Conservation (phyloP, 2,329 filamentous ascomycete genomes). For the Dryadomyces quercivorus region DNA sequence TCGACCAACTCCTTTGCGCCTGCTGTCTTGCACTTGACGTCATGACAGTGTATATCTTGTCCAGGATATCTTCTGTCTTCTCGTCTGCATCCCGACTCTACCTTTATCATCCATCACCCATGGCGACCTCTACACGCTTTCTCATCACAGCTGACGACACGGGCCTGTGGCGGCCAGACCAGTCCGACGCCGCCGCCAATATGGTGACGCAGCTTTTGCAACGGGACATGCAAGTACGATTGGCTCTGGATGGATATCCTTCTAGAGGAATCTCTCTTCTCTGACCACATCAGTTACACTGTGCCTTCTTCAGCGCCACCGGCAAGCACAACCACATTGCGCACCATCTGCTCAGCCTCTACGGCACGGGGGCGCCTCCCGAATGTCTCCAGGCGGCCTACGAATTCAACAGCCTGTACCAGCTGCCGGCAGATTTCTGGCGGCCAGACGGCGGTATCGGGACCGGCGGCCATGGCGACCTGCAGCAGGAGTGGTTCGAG, state of each 20-base stretch:
- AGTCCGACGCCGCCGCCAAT: slow-evolving; percentile 46
- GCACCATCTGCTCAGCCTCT: slow-evolving; percentile 67
- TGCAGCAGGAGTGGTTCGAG: slow-evolving; percentile 29
- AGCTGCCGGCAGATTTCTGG: slow-evolving; percentile 30
- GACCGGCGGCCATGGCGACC: slow-evolving; percentile 7
- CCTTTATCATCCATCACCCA: slow-evolving; percentile 13
- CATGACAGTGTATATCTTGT: no score
- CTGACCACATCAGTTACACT: slow-evolving; percentile 31
- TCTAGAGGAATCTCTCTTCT: no score
- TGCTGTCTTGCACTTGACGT: no score
- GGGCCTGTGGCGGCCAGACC: slow-evolving; percentile 33
- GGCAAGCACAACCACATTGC: slow-evolving; percentile 76
- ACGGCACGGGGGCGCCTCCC: slow-evolving; percentile 57
- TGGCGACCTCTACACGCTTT: slow-evolving; percentile 37
- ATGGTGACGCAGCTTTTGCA: slow-evolving; percentile 59
- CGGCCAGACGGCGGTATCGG: neutral
- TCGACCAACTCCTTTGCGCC: no score
- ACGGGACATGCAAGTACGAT: slow-evolving; percentile 53
- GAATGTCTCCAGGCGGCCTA: slow-evolving; percentile 51
- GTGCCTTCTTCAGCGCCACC: slow-evolving; percentile 66
- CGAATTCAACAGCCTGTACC: slow-evolving; percentile 52
- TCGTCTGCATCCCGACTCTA: neutral
- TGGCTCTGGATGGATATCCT: no score
- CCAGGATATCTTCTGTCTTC: no score
- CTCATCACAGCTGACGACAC: slow-evolving; percentile 34